These are phyloP conservation scores for Morella rubra DNA, from an alignment of 306 rosid species.

Conservation along the genomic window DNA sequence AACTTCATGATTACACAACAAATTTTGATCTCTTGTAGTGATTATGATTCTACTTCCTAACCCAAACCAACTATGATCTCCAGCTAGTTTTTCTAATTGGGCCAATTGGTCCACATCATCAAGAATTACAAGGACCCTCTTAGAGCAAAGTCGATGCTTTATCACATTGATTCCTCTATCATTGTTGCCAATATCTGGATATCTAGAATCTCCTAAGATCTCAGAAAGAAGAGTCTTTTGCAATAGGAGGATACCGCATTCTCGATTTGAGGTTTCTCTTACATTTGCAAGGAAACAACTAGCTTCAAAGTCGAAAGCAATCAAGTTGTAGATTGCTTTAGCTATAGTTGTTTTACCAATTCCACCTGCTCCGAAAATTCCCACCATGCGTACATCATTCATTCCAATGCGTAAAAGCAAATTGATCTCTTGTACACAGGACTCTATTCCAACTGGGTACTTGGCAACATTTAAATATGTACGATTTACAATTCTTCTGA, in stretches of 20 bases:
- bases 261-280: conserved; percentile 26
- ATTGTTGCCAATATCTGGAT: conserved; percentile 4
- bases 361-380: conserved; percentile 28
- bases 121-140: conserved; percentile 28
- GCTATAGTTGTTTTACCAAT: conserved; percentile 31
- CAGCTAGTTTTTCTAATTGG: conserved; percentile 30
- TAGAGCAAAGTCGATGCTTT: conserved; percentile 11
- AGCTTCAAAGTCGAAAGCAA: conserved; percentile 20
- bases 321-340: conserved; percentile 16
- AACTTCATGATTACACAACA: conserved; percentile 3
- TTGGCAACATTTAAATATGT: neutral
- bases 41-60: conserved; percentile 30
- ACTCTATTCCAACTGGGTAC: conserved; percentile 16
- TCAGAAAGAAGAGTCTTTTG: conserved; percentile 18
- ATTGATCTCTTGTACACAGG: neutral
- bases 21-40: conserved; percentile 34
- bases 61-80: conserved; percentile 33
- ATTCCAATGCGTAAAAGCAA: conserved; percentile 3
- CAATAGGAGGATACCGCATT: conserved; percentile 17
- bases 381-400: conserved; percentile 26
- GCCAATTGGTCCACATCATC: conserved; percentile 27
- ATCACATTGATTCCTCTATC: conserved; percentile 10
- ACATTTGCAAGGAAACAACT: conserved; percentile 25
- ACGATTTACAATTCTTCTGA: too few relatives aligned
- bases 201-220: neutral